A percentile compares a stretch with the other conserved stretches of the same genome.
phyloP scores from a whole-genome alignment of 176 grass and related monocot genomes.

The Zea luxurians region DNA sequence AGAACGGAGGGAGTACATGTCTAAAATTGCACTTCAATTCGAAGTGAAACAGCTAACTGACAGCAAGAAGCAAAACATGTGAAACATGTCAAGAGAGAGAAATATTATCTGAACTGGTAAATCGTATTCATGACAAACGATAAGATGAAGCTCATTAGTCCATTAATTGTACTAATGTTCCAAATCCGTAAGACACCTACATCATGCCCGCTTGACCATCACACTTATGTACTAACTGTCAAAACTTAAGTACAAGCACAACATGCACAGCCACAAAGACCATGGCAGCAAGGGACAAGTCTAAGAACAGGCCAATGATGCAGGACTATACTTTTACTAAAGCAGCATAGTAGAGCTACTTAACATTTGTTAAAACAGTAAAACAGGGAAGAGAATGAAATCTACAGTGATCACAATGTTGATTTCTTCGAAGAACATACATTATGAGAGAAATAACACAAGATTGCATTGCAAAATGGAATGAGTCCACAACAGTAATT shows the following conservation, averaged over 20 bases:
- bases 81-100: conserved; percentile 3
- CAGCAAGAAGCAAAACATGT: conserved; percentile 18
- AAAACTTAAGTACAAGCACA: background rate
- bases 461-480: background rate
- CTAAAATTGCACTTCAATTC: background rate
- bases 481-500: background rate
- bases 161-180: conserved; percentile 19
- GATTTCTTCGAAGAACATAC: background rate
- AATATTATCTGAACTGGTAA: background rate
- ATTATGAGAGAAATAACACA: background rate
- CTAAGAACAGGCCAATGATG: background rate
- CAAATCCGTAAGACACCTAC: background rate
- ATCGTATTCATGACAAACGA: conserved; percentile 6
- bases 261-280: background rate
- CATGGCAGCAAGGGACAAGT: background rate
- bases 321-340: background rate
- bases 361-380: background rate
- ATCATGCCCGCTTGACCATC: background rate
- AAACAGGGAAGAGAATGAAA: background rate
- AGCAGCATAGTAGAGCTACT: background rate
- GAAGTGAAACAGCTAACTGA: background rate
- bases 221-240: conserved; percentile 3
- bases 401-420: background rate
- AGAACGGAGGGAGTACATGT: background rate
- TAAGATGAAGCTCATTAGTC: conserved; percentile 9